Evolutionary conservation across 140 eudicot species (phyloP), one percentile per base, ranked within the genome.

Genomic region (Stevia rebaudiana): DNA sequence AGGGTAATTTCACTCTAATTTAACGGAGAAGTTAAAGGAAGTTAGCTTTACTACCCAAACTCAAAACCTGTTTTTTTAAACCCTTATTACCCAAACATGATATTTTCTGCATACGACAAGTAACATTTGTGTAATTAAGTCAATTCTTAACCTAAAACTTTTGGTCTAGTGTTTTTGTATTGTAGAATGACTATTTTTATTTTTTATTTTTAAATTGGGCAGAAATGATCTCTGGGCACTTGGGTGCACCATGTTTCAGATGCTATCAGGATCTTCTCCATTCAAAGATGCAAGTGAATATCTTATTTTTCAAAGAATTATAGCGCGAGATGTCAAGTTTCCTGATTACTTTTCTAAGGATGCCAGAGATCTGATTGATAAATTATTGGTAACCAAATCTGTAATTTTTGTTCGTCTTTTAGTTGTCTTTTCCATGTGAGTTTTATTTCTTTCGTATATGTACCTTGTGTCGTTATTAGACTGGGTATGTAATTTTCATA

Each of bases 201-300:
- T 53, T 42, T 52, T 7, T 5, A 24, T 44, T 70, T 30, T 18
- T 41, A 64, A 50, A 25, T 52, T 58, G 70, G 71, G 63, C 95
- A 94, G 99, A 70, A 94, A 85, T 76, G 99, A 94, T 75, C 86
- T 94, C 4, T 94, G 99, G 99, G 97, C 99, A 60, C 88, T 94
- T 71, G 99, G 99, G 48, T 94, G 99, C 90, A 94, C 97, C 48
- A 73, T 94, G 85, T 94, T 83, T 77, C 99, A 94, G 83, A 94
- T 94, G 99, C 87, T 94, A 62, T 88, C 99, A 19, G 99, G 97
- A 63, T 82, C 88, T 69, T 94, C 97, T 58, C 99, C 99, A 30
- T 94, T 94, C 48, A 94, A 88, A 88, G 99, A 94, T 73, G 84
- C 88, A 4, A 94, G 95, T 48, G 99, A 94, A 71, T 94, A 94